Conservation (phyloP, 805 yeast species). For the Novakomyces olei region DNA sequence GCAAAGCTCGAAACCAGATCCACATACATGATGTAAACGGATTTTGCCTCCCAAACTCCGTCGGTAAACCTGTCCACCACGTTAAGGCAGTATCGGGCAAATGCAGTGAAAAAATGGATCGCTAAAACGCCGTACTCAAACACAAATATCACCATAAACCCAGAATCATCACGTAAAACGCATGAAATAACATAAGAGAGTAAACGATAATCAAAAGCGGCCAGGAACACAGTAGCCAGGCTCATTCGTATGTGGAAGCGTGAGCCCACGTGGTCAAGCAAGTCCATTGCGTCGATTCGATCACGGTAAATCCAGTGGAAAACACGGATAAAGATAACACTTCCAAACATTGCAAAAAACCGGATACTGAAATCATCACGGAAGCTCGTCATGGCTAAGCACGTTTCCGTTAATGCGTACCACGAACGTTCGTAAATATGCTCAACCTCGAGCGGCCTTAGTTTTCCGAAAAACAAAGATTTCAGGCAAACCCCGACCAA, state of each 20-base stretch:
- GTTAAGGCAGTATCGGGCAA: slow-evolving; percentile 28
- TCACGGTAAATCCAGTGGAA: slow-evolving; percentile 55
- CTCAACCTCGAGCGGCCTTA: slow-evolving; percentile 54
- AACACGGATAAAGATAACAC: slow-evolving; percentile 33
- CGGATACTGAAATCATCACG: slow-evolving; percentile 25
- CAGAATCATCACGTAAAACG: neutral
- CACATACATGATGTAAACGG: slow-evolving; percentile 32
- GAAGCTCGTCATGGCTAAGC: slow-evolving; percentile 34
- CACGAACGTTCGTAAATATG: slow-evolving; percentile 46
- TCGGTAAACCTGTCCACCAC: slow-evolving; percentile 26
- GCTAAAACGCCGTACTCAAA: slow-evolving; percentile 51
- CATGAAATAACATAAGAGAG: slow-evolving; percentile 2
- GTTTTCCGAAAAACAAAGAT: slow-evolving; percentile 42
- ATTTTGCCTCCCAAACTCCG: slow-evolving; percentile 51
- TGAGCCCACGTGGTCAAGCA: neutral
- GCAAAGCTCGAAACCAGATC: slow-evolving; percentile 21
- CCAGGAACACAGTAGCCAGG: slow-evolving; percentile 18
- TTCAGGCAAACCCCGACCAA: too few species aligned
- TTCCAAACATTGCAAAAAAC: slow-evolving; percentile 21
- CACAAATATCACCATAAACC: slow-evolving; percentile 38
- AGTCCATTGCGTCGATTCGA: slow-evolving; percentile 21
- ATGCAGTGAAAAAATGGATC: slow-evolving; percentile 27
- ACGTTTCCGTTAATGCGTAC: slow-evolving; percentile 35
- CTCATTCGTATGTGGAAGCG: neutral
- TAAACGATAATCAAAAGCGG: slow-evolving; percentile 23